phyloP scores from a whole-genome alignment of 805 yeast genomes.

The Monosporozyma aerobia region DNA sequence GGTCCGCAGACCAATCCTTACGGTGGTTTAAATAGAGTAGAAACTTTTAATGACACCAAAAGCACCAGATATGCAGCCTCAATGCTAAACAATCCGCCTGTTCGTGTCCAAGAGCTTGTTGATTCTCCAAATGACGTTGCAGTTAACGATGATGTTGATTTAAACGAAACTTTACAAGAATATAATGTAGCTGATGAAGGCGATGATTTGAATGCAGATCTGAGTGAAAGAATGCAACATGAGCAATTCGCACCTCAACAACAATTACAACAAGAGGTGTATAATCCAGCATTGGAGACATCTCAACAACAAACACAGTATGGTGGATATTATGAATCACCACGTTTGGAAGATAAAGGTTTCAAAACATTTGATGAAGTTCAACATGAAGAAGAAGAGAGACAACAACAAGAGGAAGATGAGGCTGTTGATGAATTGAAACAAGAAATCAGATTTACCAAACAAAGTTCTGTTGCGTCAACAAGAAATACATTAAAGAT shows the following conservation, averaged over 20 bases:
- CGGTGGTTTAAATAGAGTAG: background rate
- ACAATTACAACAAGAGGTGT: slow-evolving; percentile 20
- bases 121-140: slow-evolving; percentile 6
- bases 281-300: slow-evolving; percentile 39
- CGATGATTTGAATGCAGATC: slow-evolving; percentile 28
- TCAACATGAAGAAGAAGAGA: slow-evolving; percentile 31
- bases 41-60: slow-evolving; percentile 3
- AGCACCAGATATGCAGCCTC: background rate
- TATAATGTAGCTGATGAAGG: slow-evolving; percentile 12
- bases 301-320: slow-evolving; percentile 49
- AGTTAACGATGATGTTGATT: slow-evolving; percentile 27
- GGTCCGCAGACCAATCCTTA: background rate
- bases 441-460: slow-evolving; percentile 71
- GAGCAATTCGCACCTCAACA: slow-evolving; percentile 16
- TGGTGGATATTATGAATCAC: slow-evolving; percentile 46
- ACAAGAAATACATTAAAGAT: slow-evolving; percentile 73
- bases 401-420: slow-evolving; percentile 51
- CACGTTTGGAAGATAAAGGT: slow-evolving; percentile 21
- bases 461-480: slow-evolving; percentile 77
- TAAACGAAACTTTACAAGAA: slow-evolving; percentile 20
- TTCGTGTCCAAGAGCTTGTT: background rate
- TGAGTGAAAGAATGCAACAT: slow-evolving; percentile 7
- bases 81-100: background rate
- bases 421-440: slow-evolving; percentile 84
- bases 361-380: slow-evolving; percentile 28